These are phyloP conservation scores for Pseudopyricularia javanii DNA, from an alignment of 2,329 filamentous ascomycete species.

Conservation along the genomic window DNA sequence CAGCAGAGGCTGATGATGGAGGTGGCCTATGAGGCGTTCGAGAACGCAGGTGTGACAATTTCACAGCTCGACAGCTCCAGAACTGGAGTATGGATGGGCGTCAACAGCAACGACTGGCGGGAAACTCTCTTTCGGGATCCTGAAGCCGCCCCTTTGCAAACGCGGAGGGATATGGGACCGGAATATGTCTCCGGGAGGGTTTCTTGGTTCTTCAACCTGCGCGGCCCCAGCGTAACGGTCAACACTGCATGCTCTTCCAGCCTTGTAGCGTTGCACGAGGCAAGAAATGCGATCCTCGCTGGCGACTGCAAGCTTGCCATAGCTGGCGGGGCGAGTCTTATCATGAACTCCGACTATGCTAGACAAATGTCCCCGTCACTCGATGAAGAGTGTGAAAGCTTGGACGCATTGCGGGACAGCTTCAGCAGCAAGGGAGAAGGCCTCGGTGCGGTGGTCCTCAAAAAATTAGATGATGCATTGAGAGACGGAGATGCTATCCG, in stretches of 20 bases:
- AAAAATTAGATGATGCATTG: slow-evolving; percentile 20
- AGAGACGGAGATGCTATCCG: slow-evolving; percentile 6
- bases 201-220: slow-evolving; percentile 20
- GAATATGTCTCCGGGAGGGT: slow-evolving; percentile 31
- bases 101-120: slow-evolving; percentile 9
- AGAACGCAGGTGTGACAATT: slow-evolving; percentile 8
- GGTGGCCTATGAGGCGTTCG: slow-evolving; percentile 6
- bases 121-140: slow-evolving; percentile 1
- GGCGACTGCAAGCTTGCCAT: slow-evolving; percentile 5
- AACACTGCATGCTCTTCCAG: slow-evolving; percentile 25
- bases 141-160: neutral
- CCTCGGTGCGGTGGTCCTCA: slow-evolving; percentile 23
- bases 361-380: slow-evolving; percentile 7
- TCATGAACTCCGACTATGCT: slow-evolving; percentile 7
- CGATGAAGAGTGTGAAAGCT: slow-evolving; percentile 9
- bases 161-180: slow-evolving; percentile 6
- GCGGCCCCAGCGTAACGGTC: slow-evolving; percentile 21
- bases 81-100: slow-evolving; percentile 11
- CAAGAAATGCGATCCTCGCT: slow-evolving; percentile 13
- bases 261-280: slow-evolving; percentile 13
- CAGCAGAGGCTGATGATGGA: slow-evolving; percentile 6
- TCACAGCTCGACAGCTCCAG: slow-evolving; percentile 7
- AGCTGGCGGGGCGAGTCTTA: slow-evolving; percentile 3
- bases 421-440: slow-evolving; percentile 34
- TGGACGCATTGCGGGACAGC: slow-evolving; percentile 27